Base-by-base conservation (phyloP, 2,329 filamentous ascomycete species). In the Apiospora pterosperma region DNA sequence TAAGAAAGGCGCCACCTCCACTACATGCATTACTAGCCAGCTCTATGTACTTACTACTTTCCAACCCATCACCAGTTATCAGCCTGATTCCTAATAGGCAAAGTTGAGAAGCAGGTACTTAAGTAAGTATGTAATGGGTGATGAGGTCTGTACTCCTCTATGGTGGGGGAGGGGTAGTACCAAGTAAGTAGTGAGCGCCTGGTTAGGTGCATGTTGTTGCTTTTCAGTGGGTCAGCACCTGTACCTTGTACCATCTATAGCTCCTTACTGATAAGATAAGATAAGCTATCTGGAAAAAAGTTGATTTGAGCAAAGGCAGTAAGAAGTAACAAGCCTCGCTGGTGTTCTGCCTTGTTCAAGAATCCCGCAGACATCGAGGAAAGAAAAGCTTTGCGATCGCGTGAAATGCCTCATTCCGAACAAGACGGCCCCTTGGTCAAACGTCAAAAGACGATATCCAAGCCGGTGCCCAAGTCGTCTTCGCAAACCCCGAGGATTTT, bases 401-500 rank as follows among this genome's bases (percentile, higher is more conserved):
- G 3, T n/a, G 48, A 69, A 67, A 88, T 88, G 86, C 83, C 84
- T 73, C 84, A 85, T 73, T 85, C 85, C 61, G 83, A 85, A 64
- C 80, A 82, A 69, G 86, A 88, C 70, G 80, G 83, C 65, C 91
- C 89, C 63, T 78, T 90, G 70, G 84, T 84, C 66, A 97, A 97
- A 82, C 89, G 93, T 68, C 91, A 93, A 78, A 93, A 90, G 80
- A 80, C 88, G 65, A 78, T 81, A 67, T 78, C 82, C 67, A 73
- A 74, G 64, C 72, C 76, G 64, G 79, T 78, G 66, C 69, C 74
- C 62, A 73, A 77, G 64, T 62, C 77, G 72, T 69, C 78, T 55
- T 67, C 77, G 69, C 80, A 81, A 72, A 84, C 85, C 64, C 96
- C 94, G 12, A 88, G 88, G 75, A 93, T 98, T 70, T 98, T 99